Evolutionary conservation across 1,284 basidiomycete species (phyloP), one percentile per base, ranked within the genome.

Genomic region (Pseudozyma pruni): DNA sequence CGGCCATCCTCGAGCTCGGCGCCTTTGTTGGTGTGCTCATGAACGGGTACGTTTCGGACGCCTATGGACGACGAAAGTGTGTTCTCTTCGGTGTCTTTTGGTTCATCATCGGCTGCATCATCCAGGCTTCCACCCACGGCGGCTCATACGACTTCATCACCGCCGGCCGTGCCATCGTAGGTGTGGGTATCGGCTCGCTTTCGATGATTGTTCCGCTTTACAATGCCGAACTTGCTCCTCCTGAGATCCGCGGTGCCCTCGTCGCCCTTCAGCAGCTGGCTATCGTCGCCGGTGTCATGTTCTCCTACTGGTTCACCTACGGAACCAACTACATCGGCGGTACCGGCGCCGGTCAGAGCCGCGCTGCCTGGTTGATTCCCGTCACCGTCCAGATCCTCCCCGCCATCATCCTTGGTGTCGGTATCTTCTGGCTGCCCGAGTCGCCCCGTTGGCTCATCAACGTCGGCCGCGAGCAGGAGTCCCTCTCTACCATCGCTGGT

Each of bases 221-320:
- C 82, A 91, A 92, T 85, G 89, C 90, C 1, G 91, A 92, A 83
- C 91, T 92, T 40, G 89, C 88, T 63, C 87, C 91, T 14, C 90
- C 90, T 0, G 90, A 92, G 82, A 86, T 90, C 0, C 86, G 91
- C n/a, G 91, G 91, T 6, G 90, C 90, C 0, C 86, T 92, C 32
- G 86, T 92, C 81, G 88, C 90, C 0, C 85, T 92, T 1, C 91
- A 92, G 78, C 91, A 92, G 47, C 54, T 55, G 2, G 67, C 67
- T 8, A 70, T 70, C 38, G 38, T 58, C 32, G 57, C 60, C 50
- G 74, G 53, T 33, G 53, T 68, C 33, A 74, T 75, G 61, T 71
- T 87, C 20, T 89, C 88, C 2, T 92, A 91, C 75, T 92, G 91
- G 91, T 86, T 87, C 7, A 90, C 90, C 0, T 92, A 90, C 76